Evolutionary conservation across 2,329 filamentous ascomycete species (phyloP).

Genomic region (Incumbomyces delicatus): DNA sequence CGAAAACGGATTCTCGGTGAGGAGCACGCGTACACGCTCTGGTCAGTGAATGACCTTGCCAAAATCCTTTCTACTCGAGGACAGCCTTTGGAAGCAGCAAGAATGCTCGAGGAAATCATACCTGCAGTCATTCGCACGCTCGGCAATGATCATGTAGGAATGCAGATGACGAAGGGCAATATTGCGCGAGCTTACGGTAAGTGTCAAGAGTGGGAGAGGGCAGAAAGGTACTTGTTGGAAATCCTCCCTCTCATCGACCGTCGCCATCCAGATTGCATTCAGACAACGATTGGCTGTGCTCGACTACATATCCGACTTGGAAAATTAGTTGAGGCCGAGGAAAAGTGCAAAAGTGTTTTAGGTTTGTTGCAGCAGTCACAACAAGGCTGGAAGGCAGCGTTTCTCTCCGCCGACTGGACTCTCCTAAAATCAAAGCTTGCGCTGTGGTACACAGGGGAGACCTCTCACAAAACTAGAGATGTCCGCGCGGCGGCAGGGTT

Average conservation of each 20-base stretch:
- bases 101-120: constrained; percentile 27
- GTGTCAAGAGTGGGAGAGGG: constrained; percentile 15
- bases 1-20: constrained; percentile 14
- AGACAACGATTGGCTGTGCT: constrained; percentile 17
- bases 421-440: neutral
- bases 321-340: constrained; percentile 13
- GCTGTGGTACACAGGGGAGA: neutral
- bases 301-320: constrained; percentile 15
- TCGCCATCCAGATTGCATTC: constrained; percentile 19
- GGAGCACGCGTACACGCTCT: constrained; percentile 20
- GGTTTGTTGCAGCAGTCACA: too few species aligned
- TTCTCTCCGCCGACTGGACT: neutral
- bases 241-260: constrained; percentile 9
- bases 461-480: neutral
- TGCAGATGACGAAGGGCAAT: constrained; percentile 24
- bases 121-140: constrained; percentile 17
- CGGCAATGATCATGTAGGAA: constrained; percentile 18
- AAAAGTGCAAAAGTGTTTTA: constrained; percentile 12
- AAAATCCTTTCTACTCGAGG: constrained; percentile 15
- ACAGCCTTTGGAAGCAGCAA: constrained; percentile 59
- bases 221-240: constrained; percentile 11
- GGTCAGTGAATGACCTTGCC: constrained; percentile 16
- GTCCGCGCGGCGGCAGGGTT: neutral
- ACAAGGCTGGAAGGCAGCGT: neutral
- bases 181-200: constrained; percentile 21